Conservation (phyloP, 768 basidiomycete species). For the Mycena leptocephala region DNA sequence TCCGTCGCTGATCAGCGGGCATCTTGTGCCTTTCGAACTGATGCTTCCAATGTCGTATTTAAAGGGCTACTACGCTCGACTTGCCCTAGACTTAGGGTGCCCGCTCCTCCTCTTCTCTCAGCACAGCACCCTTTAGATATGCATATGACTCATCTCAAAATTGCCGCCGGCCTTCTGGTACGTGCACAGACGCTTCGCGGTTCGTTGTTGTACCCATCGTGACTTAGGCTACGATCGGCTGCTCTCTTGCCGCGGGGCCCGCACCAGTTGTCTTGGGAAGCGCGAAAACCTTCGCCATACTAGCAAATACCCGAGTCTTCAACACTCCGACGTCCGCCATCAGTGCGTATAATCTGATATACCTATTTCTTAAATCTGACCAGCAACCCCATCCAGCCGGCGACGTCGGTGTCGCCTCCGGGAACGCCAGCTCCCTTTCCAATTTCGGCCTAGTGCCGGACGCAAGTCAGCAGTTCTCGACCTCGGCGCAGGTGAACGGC, state of each 20-base stretch:
- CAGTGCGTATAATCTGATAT: background rate
- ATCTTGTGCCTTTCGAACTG: background rate
- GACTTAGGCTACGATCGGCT: background rate
- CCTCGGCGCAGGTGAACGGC: conserved; percentile 16
- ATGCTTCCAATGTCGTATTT: background rate
- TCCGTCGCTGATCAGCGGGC: background rate
- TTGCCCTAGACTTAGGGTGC: background rate
- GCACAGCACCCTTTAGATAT: background rate
- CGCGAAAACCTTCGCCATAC: conserved; percentile 1
- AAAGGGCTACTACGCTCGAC: background rate
- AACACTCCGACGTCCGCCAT: background rate
- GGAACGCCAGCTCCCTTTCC: background rate
- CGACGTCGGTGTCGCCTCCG: conserved; percentile 1
- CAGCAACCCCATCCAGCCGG: background rate
- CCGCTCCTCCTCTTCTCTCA: background rate
- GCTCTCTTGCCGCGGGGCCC: conserved; percentile 6
- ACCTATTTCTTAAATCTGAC: background rate
- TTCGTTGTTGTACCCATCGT: background rate
- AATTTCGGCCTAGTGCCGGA: conserved; percentile 9
- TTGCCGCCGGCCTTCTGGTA: background rate
- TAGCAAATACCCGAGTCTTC: conserved; percentile 1
- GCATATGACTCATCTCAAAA: background rate
- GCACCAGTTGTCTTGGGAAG: conserved; percentile 5
- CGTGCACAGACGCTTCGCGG: background rate
- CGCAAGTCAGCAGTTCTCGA: conserved; percentile 15